Evolutionary conservation across 108 stramenopile species (phyloP).

Genomic region (Poteriospumella lacustris): DNA sequence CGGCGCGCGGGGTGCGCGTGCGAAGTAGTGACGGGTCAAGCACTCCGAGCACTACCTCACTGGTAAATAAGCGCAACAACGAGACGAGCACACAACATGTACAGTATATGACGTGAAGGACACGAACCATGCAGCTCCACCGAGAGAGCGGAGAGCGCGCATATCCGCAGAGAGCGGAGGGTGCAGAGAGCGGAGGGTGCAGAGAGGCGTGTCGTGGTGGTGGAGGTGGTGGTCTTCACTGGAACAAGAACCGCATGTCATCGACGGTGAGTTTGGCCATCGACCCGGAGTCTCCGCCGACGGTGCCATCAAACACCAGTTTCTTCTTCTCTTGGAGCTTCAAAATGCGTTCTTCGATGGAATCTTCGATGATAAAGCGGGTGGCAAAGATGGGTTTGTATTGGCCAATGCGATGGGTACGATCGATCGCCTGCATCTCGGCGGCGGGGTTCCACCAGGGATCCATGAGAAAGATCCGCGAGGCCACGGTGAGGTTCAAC

Average conservation of each 20-base stretch:
- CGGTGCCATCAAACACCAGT: constrained; percentile 88
- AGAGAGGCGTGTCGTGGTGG: not conserved
- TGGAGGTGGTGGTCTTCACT: not conserved
- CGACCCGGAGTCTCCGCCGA: constrained; percentile 54
- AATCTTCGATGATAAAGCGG: constrained; percentile 88
- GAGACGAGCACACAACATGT: no score
- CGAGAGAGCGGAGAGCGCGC: no score
- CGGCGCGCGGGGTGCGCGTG: no score
- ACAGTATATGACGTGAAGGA: no score
- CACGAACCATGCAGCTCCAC: no score
- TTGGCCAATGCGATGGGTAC: constrained; percentile 93
- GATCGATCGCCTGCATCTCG: constrained; percentile 97
- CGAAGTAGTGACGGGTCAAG: no score
- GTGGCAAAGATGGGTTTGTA: constrained; percentile 83
- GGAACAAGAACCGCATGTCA: constrained; percentile 55
- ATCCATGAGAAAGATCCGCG: constrained; percentile 74
- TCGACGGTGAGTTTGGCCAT: constrained; percentile 55
- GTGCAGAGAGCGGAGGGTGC: no score
- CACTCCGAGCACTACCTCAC: no score
- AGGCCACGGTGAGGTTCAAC: constrained; percentile 84
- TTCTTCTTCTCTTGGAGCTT: constrained; percentile 94
- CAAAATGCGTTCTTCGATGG: constrained; percentile 92
- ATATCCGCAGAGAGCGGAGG: no score
- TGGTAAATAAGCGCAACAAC: no score
- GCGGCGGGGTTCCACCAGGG: constrained; percentile 89